Conservation (phyloP, 108 stramenopile genomes). For the Nitzschia inconspicua region DNA sequence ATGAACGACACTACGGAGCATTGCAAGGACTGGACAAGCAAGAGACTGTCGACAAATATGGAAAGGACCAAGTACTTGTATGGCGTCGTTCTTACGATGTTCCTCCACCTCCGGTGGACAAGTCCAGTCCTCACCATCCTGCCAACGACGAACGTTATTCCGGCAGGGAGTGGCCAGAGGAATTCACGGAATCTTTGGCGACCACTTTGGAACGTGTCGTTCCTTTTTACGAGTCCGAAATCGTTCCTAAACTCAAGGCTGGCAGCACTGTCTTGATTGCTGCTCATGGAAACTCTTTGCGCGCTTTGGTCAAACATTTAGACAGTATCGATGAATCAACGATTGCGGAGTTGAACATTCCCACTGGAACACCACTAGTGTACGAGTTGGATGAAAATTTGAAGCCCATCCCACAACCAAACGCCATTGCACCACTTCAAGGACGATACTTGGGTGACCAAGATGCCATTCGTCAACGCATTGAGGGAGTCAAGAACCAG, state of each 20-base stretch:
- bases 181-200: conserved; percentile 81
- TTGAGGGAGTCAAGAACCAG: conserved; percentile 97
- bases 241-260: conserved; percentile 74
- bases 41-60: conserved; percentile 91
- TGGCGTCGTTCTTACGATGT: conserved; percentile 92
- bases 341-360: conserved; percentile 89
- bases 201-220: conserved; percentile 88
- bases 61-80: conserved; percentile 86
- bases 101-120: conserved; percentile 80
- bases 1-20: conserved; percentile 91
- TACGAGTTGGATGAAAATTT: conserved; percentile 88
- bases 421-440: conserved; percentile 86
- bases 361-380: conserved; percentile 87
- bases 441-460: conserved; percentile 96
- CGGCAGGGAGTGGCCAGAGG: conserved; percentile 48
- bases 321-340: conserved; percentile 75
- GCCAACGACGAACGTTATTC: conserved; percentile 84
- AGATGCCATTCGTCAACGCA: conserved; percentile 91
- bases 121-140: conserved; percentile 65
- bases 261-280: conserved; percentile 85
- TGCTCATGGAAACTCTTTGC: conserved; percentile 91
- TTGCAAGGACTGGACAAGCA: conserved; percentile 92
- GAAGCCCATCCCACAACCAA: conserved; percentile 66
- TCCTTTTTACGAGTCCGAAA: conserved; percentile 70
- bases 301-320: conserved; percentile 90